Evolutionary conservation across 441 rosid species (phyloP).

Genomic region (Populus hybrid): DNA sequence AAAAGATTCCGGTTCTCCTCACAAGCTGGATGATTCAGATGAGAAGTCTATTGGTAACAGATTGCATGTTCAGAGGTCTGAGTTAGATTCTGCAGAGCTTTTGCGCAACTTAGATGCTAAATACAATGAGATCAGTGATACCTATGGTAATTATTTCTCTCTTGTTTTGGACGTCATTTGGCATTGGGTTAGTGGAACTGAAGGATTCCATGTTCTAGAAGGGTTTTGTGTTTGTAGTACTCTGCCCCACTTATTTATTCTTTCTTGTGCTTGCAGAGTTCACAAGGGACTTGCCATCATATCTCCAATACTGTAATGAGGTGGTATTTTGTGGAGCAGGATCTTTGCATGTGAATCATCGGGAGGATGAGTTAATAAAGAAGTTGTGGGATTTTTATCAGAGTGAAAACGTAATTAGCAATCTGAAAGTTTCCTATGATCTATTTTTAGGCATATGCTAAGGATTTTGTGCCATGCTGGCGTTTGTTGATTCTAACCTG

Average conservation of each 20-base stretch:
- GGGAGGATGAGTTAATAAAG: slow-evolving; percentile 43
- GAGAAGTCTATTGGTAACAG: slow-evolving; percentile 15
- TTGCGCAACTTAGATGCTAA: slow-evolving; percentile 42
- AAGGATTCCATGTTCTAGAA: neutral
- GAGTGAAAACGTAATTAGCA: slow-evolving; percentile 41
- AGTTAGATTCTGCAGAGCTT: slow-evolving; percentile 37
- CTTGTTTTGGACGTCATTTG: neutral
- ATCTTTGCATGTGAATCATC: slow-evolving; percentile 36
- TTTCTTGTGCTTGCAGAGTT: slow-evolving; percentile 30
- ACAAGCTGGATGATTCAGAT: slow-evolving; percentile 20
- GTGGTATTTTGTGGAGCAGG: slow-evolving; percentile 69
- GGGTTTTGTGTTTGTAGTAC: neutral
- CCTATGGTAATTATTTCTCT: slow-evolving; percentile 30
- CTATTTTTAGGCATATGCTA: neutral
- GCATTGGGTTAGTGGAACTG: neutral
- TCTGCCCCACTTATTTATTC: neutral
- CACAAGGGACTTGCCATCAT: slow-evolving; percentile 52
- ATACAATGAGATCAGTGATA: slow-evolving; percentile 29
- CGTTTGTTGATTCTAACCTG: neutral
- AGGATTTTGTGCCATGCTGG: neutral
- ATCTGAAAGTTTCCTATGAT: neutral
- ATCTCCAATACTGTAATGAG: slow-evolving; percentile 59
- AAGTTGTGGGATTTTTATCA: slow-evolving; percentile 56
- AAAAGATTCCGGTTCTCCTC: slow-evolving; percentile 16
- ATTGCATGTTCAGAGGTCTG: slow-evolving; percentile 21